Conservation (phyloP, 2,329 filamentous ascomycete genomes). For the Cytospora mali region DNA sequence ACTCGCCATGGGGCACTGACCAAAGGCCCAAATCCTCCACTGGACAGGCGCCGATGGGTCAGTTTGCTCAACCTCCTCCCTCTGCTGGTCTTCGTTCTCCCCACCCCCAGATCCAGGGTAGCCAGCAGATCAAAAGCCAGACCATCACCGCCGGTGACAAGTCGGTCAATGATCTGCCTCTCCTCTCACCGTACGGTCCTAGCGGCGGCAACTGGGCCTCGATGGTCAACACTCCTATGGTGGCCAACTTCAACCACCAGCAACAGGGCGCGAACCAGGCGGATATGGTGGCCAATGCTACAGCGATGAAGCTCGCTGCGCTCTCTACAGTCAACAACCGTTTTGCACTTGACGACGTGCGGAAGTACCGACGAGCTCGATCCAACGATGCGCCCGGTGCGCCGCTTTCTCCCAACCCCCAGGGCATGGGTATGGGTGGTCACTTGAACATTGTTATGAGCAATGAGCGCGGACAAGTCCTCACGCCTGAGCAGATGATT, state of each 20-base stretch:
- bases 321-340: constrained; percentile 98
- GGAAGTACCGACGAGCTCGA: constrained; percentile 89
- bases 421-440: constrained; percentile 58
- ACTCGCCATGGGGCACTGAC: constrained; percentile 77
- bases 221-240: constrained; percentile 97
- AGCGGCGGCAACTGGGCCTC: constrained; percentile 95
- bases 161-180: constrained; percentile 69
- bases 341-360: constrained; percentile 93
- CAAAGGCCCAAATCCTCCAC: constrained; percentile 76
- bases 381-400: constrained; percentile 77
- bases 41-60: constrained; percentile 84
- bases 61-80: constrained; percentile 83
- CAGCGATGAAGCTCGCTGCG: constrained; percentile 97
- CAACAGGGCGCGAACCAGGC: constrained; percentile 71
- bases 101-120: constrained; percentile 67
- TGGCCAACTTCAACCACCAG: constrained; percentile 75
- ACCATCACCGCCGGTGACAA: constrained; percentile 76
- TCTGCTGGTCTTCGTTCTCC: constrained; percentile 80
- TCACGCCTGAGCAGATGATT: constrained; percentile 83
- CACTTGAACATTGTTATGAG: constrained; percentile 81
- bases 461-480: constrained; percentile 86
- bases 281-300: constrained; percentile 98
- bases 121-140: constrained; percentile 77
- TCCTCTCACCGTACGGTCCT: constrained; percentile 81
- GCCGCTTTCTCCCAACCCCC: constrained; percentile 66